Evolutionary conservation across 78 protist genomes (phyloP), one percentile per base, ranked within the genome.

Genomic region (Emiliania huxleyi): DNA sequence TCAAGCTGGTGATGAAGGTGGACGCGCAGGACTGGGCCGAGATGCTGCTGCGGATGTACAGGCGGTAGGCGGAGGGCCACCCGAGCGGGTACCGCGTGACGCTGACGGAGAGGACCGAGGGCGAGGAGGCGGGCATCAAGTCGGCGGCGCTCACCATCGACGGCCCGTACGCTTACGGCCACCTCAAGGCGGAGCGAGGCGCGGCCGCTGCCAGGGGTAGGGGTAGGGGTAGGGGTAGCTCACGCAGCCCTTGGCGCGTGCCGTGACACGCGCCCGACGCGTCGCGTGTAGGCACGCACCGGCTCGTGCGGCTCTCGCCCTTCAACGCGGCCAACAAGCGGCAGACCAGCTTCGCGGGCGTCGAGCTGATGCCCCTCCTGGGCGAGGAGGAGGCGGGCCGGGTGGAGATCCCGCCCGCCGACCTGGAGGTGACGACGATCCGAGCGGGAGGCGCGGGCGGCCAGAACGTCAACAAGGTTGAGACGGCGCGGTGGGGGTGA

Each of bases 1-100:
- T n/a, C n/a, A n/a, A n/a, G n/a, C n/a, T n/a, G n/a, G n/a, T n/a
- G n/a, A n/a, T n/a, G n/a, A n/a, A n/a, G n/a, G 42, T 43, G 21
- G 93, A 91, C 62, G 93, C 93, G 71, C 2, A 15, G 89, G 93
- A 91, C 81, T 91, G 93, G 93, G 83, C 93, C 15, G 71, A 37
- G 79, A 91, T 91, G 93, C 93, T 91, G 21, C 46, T 49, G 42
- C 89, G 93, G 25, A 91, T 91, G 93, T 91, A 73, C 81, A 5
- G 2, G 44, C 84, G 93, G n/a, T 91, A 44, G 75, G 93, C 45
- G 40, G n/a, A n/a, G n/a, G n/a, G n/a, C n/a, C 69, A 91, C 71
- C 40, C 21, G 73, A 15, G 21, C 26, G 92, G 92, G 19, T 90
- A 18, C 81, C 38, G 44, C 38, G 92, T 62, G 48, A 21, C 26